phyloP scores from a whole-genome alignment of 2,329 filamentous ascomycete species.

The Trichoderma koningii region DNA sequence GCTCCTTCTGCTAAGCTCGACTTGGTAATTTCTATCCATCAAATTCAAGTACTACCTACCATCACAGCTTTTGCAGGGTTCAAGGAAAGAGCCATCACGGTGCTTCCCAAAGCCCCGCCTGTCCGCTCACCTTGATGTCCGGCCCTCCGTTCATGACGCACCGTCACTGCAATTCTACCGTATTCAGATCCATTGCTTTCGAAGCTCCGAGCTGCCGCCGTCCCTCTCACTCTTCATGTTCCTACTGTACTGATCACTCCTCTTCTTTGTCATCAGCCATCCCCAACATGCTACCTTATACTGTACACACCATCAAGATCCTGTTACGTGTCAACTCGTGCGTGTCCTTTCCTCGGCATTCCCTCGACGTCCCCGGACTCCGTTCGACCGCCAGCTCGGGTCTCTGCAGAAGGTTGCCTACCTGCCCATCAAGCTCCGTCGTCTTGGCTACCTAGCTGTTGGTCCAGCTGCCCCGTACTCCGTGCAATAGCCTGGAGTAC shows the following conservation, averaged over 20 bases:
- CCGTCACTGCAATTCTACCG: background rate
- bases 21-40: background rate
- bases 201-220: background rate
- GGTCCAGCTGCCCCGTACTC: background rate
- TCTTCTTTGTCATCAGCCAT: background rate
- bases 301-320: background rate
- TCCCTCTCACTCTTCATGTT: background rate
- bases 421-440: background rate
- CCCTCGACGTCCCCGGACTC: background rate
- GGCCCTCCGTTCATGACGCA: constrained; percentile 19
- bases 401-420: background rate
- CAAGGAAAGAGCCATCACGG: constrained; percentile 7
- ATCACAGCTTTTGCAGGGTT: no score
- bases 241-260: background rate
- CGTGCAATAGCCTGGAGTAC: no score
- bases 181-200: background rate
- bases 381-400: background rate
- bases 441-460: background rate
- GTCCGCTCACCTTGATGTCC: constrained; percentile 16
- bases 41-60: no score
- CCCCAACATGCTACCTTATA: background rate
- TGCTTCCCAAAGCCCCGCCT: background rate
- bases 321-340: background rate
- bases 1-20: no score
- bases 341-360: background rate